Evolutionary conservation across 2,329 filamentous ascomycete species (phyloP), one percentile per base, ranked within the genome.

Genomic region (Pseudopithomyces chartarum): DNA sequence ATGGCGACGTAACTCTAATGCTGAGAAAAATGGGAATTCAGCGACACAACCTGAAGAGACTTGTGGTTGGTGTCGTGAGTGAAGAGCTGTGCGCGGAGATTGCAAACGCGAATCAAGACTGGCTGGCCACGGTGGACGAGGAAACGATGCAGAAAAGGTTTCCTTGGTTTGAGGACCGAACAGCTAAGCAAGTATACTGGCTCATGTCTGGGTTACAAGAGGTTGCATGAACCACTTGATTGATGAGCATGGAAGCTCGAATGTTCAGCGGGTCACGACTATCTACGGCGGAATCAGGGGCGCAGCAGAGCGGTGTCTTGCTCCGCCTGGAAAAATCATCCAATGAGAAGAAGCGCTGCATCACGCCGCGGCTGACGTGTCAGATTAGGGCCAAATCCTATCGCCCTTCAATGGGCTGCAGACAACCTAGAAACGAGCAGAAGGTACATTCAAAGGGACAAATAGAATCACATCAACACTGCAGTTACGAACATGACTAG

Each of bases 1-100:
- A 32, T 2, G 44, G 52, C 12, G 36, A 54, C 15, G 44, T 49
- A 34, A 32, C 33, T 10, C 15, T 44, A n/a, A 54, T 54, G 52
- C 43, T 54, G 26, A 54, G 20, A 26, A 34, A 36, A 10, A 54
- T 54, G 52, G 52, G 52, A n/a, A 47, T 54, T 22, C 12, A 54
- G 33, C 52, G 44, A 22, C 15, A 48, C 3, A 17, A 36, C 19
- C 36, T 54, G 36, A 48, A 17, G 19, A 12, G 48, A 26, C 26
- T 54, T 7, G 17, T 49, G 15, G 29, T 54, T 43, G 52, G 44
- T 12, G 22, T 29, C 12, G 17, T 40, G 26, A 32, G 17, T 12
- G n/a, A 22, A 32, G 44, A 43, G n/a, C 42, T 48, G 52, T 43
- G 34, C 22, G 52, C 23, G 11, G 34, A 54, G 13, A 47, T 54